Evolutionary conservation across 208 protist genomes (phyloP), one percentile per base, ranked within the genome.

Genomic region (Leptomonas pyrrhocoris): DNA sequence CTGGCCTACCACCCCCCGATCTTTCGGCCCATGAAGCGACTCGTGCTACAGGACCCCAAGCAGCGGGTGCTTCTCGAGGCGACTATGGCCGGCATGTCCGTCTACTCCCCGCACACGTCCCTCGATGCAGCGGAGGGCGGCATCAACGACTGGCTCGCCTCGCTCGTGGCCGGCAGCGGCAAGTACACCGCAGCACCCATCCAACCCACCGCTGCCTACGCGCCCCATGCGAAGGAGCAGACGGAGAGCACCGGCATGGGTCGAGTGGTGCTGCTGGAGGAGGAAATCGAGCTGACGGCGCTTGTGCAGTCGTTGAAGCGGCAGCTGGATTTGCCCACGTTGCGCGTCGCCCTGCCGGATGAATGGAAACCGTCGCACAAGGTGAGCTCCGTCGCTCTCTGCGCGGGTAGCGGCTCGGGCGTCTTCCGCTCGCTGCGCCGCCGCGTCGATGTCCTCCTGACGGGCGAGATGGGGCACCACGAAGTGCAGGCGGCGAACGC

Each of bases 391-490:
- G 85, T 97, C 0, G 94, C 90, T 13, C 73, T 98, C 23, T 98
- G 94, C 72, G 89, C 92, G 7, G 96, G 96, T 46, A 96, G 90
- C 57, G 96, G 96, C 42, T 59, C 66, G 34, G 68, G 77, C 28
- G 88, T 98, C 18, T 93, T 98, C 61, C 70, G 79, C 42, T 43
- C 59, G 49, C 74, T 92, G 45, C 59, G 67, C 13, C 57, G 75
- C 15, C 60, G 53, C 23, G 87, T 88, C 36, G 89, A 97, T 67
- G 80, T 94, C 8, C 81, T 96, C 36, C 46, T 97, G 23, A 92
- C 83, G 7, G 96, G 96, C 6, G 94, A 98, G 77, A 95, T 98
- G 90, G 84, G 88, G 3, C 96, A 98, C 64, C 96, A 98, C 68
- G 96, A 98, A 3, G 94, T 97, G 21, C 88, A 98, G 21, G 89